Evolutionary conservation across 495 filamentous ascomycete species (phyloP).

Genomic region (Trypethelium eluteriae): DNA sequence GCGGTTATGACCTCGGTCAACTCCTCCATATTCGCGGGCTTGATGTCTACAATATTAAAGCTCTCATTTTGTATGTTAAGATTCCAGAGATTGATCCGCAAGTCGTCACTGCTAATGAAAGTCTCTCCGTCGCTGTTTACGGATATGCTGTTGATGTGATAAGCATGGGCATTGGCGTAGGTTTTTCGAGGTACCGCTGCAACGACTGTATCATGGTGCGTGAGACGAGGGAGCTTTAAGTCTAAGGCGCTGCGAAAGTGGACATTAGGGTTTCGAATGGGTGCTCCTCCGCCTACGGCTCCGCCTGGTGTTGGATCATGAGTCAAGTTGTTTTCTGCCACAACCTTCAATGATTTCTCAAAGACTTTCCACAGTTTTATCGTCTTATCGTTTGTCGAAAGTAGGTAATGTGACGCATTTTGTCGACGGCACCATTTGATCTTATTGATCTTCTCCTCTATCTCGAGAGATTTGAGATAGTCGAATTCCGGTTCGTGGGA

Average conservation of each 20-base stretch:
- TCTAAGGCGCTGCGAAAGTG: slow-evolving; percentile 74
- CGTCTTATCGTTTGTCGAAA: slow-evolving; percentile 98
- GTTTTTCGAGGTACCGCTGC: slow-evolving; percentile 91
- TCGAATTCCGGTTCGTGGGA: slow-evolving; percentile 99
- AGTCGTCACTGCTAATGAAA: slow-evolving; percentile 96
- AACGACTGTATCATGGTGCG: slow-evolving; percentile 97
- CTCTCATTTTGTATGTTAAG: slow-evolving; percentile 98
- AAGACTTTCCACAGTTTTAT: slow-evolving; percentile 99
- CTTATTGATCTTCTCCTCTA: slow-evolving; percentile 99
- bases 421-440: slow-evolving; percentile 99
- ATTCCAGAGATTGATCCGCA: slow-evolving; percentile 98
- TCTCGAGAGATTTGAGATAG: slow-evolving; percentile 97
- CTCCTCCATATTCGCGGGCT: slow-evolving; percentile 99
- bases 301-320: slow-evolving; percentile 82
- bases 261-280: slow-evolving; percentile 57
- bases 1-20: slow-evolving; percentile 97
- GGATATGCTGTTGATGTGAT: slow-evolving; percentile 99
- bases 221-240: slow-evolving; percentile 87
- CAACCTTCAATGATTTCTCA: slow-evolving; percentile 97
- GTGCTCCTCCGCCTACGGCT: slow-evolving; percentile 61
- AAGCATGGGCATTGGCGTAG: slow-evolving; percentile 96
- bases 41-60: slow-evolving; percentile 99
- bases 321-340: slow-evolving; percentile 97
- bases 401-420: slow-evolving; percentile 95
- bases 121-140: slow-evolving; percentile 99